Evolutionary conservation across 352 stramenopile genomes (phyloP).

Genomic region (Phytophthora sp.): DNA sequence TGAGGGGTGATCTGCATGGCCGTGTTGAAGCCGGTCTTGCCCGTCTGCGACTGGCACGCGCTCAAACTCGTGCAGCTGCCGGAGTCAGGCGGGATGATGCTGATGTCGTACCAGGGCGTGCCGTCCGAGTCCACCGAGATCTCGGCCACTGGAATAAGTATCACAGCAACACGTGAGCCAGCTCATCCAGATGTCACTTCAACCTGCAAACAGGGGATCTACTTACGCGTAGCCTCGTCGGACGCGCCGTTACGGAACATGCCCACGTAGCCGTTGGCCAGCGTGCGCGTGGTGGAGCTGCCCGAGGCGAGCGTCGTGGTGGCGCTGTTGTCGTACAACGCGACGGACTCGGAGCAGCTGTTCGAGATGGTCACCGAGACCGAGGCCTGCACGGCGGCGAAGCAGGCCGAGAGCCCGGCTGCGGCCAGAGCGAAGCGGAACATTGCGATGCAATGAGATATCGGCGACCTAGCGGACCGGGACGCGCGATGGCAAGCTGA

Average conservation of each 20-base stretch:
- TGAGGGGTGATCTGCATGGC: constrained; percentile 58
- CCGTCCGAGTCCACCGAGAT: constrained; percentile 50
- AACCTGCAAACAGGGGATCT: constrained; percentile 1
- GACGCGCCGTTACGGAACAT: constrained; percentile 63
- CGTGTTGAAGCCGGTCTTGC: constrained; percentile 67
- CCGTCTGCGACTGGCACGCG: constrained; percentile 51
- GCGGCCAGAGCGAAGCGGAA: constrained; percentile 26
- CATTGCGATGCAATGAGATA: constrained; percentile 19
- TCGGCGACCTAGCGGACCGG: constrained; percentile 19
- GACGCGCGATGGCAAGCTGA: constrained; percentile 22
- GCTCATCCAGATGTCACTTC: constrained; percentile 12
- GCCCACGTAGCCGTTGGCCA: constrained; percentile 48
- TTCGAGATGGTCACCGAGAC: constrained; percentile 50
- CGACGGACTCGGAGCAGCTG: constrained; percentile 50
- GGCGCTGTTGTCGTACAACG: constrained; percentile 67
- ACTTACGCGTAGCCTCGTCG: constrained; percentile 47
- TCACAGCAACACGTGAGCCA: constrained; percentile 14
- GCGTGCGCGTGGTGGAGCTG: constrained; percentile 41
- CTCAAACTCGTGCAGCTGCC: constrained; percentile 48
- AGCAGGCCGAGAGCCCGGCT: constrained; percentile 20
- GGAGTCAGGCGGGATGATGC: constrained; percentile 54
- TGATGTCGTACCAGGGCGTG: constrained; percentile 64
- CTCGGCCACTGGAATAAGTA: constrained; percentile 43
- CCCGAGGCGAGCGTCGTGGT: constrained; percentile 43
- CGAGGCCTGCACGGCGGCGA: constrained; percentile 31